Evolutionary conservation across 768 basidiomycete species (phyloP).

Genomic region (Rhodotorula toruloides): DNA sequence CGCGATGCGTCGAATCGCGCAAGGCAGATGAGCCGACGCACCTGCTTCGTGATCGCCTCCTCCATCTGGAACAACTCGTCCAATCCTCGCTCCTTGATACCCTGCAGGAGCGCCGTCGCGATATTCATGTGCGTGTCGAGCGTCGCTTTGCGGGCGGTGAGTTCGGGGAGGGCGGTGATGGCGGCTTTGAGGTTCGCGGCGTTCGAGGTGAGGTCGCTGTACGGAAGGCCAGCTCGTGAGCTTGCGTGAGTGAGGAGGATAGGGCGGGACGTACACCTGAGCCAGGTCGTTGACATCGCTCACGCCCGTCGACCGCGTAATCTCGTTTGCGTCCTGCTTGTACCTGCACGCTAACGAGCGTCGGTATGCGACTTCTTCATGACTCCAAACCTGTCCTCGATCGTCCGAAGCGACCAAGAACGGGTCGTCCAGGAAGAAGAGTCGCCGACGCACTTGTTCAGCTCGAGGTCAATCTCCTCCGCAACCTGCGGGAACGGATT

Average conservation of each 20-base stretch:
- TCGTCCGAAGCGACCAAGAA: too few species aligned
- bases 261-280: constrained; percentile 66
- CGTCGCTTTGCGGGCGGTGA: constrained; percentile 92
- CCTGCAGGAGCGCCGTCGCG: constrained; percentile 85
- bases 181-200: constrained; percentile 92
- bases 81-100: constrained; percentile 88
- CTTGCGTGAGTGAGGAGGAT: neutral
- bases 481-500: constrained; percentile 98
- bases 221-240: constrained; percentile 2
- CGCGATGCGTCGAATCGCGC: too few species aligned
- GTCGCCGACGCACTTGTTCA: constrained; percentile 56
- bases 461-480: constrained; percentile 87
- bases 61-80: constrained; percentile 97
- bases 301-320: constrained; percentile 91
- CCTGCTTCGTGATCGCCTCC: constrained; percentile 82
- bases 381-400: too few species aligned
- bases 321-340: constrained; percentile 93
- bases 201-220: constrained; percentile 83
- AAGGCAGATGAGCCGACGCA: constrained; percentile 44
- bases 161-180: constrained; percentile 90
- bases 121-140: constrained; percentile 99
- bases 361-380: too few species aligned
- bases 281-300: constrained; percentile 92
- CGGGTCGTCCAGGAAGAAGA: neutral
- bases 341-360: constrained; percentile 48